A percentile compares a stretch with the other conserved stretches of the same genome.
Evolutionary conservation across 208 protist genomes (phyloP).

Genomic region (Leishmania major): DNA sequence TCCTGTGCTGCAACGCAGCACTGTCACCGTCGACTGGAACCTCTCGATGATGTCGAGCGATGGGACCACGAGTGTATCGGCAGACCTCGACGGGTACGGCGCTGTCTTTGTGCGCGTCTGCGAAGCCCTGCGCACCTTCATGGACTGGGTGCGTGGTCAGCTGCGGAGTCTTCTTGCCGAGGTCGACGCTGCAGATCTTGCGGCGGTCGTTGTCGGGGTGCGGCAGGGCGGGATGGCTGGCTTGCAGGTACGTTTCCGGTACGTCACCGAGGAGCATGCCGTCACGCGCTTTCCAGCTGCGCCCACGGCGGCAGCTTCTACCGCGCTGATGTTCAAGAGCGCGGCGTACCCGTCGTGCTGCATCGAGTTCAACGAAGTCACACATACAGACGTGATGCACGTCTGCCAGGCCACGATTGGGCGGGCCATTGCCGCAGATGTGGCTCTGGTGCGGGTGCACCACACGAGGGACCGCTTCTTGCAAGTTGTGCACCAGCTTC

Average conservation of each 20-base stretch:
- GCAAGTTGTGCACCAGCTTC: constrained; percentile 7
- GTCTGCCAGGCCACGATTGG: constrained; percentile 45
- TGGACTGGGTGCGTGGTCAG: constrained; percentile 30
- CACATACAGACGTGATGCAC: constrained; percentile 42
- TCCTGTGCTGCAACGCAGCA: constrained; percentile 46
- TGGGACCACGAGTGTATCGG: constrained; percentile 13
- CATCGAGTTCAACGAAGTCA: constrained; percentile 59
- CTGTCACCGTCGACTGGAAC: constrained; percentile 59
- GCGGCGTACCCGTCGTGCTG: constrained; percentile 33
- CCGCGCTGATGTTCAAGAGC: constrained; percentile 17
- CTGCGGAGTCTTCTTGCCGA: constrained; percentile 33
- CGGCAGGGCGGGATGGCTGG: constrained; percentile 19
- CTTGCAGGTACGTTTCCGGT: constrained; percentile 34
- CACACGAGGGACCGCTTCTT: constrained; percentile 64
- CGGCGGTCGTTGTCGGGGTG: constrained; percentile 32
- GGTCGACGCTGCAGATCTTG: constrained; percentile 37
- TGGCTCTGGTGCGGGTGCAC: constrained; percentile 65
- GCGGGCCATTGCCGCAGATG: constrained; percentile 49
- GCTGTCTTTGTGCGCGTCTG: constrained; percentile 31
- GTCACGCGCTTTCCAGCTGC: constrained; percentile 24
- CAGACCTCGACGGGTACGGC: constrained; percentile 26
- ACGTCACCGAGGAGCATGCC: constrained; percentile 20
- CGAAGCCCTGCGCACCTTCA: constrained; percentile 28
- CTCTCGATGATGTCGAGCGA: constrained; percentile 9
- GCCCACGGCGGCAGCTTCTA: not conserved